Conservation (phyloP, 2,329 filamentous ascomycete genomes). For the Aspergillus thermomutatus region DNA sequence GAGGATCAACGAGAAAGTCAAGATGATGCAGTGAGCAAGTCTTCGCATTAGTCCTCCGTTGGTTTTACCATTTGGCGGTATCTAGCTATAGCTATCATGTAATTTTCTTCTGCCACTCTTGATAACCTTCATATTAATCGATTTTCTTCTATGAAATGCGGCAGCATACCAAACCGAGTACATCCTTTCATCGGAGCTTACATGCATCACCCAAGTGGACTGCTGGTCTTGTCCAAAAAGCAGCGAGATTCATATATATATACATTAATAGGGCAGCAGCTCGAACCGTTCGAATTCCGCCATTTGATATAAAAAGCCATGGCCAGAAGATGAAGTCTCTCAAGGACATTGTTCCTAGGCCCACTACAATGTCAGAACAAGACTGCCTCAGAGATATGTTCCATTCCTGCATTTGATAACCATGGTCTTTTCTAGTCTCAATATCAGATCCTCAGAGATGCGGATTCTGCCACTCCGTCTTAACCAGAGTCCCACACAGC, state of each 20-base stretch:
- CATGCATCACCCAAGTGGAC: neutral
- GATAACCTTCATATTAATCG: neutral
- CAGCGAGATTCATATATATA: neutral
- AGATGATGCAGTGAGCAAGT: neutral
- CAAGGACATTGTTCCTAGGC: neutral
- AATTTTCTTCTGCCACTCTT: neutral
- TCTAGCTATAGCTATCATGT: neutral
- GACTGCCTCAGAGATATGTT: neutral
- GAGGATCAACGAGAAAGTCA: conserved; percentile 1
- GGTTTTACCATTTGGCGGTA: no score
- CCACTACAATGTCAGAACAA: neutral
- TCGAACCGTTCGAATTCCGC: no score
- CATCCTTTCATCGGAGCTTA: neutral
- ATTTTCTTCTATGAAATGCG: neutral
- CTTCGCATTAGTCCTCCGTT: neutral
- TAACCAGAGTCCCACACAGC: neutral
- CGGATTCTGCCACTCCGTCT: neutral
- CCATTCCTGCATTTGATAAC: no score
- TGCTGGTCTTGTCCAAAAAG: neutral
- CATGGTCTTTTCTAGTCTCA: neutral
- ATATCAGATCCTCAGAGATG: no score
- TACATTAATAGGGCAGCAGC: neutral
- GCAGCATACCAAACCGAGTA: neutral
- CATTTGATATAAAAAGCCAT: no score
- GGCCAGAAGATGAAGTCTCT: neutral